Evolutionary conservation across 169 alveolate genomes (phyloP).

Genomic region (Plasmodium reichenowi): DNA sequence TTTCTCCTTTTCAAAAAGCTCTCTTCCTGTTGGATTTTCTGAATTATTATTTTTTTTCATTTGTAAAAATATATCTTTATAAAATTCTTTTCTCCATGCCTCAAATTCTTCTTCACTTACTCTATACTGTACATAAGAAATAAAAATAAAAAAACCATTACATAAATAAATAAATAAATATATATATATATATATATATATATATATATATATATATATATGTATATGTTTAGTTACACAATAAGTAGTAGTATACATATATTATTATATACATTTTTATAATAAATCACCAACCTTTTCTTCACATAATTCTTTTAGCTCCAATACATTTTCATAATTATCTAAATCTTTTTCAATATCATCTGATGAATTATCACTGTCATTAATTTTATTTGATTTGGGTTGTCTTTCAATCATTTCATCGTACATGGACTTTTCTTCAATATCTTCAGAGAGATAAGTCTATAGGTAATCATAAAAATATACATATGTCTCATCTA

Average conservation of each 20-base stretch:
- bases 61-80: constrained; percentile 31
- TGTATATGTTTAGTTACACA: neutral
- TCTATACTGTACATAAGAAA: constrained; percentile 33
- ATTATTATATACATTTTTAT: neutral
- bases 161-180: neutral
- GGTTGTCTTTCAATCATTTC: constrained; percentile 61
- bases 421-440: constrained; percentile 72
- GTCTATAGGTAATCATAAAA: constrained; percentile 15
- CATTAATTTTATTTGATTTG: constrained; percentile 5
- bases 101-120: constrained; percentile 71
- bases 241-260: too few relatives aligned
- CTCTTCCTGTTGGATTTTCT: constrained; percentile 74
- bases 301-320: constrained; percentile 51
- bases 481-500: neutral
- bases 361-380: constrained; percentile 16
- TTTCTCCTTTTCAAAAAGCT: constrained; percentile 60
- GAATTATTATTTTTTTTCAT: constrained; percentile 21
- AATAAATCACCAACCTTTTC: constrained; percentile 23
- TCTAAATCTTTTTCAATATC: constrained; percentile 16
- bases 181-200: neutral
- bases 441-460: constrained; percentile 38
- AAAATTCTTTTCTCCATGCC: constrained; percentile 72
- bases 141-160: neutral
- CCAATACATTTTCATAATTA: constrained; percentile 51
- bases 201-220: constrained; percentile 1